phyloP scores from a whole-genome alignment of 2,329 filamentous ascomycete species.

The Parastagonospora avenae region DNA sequence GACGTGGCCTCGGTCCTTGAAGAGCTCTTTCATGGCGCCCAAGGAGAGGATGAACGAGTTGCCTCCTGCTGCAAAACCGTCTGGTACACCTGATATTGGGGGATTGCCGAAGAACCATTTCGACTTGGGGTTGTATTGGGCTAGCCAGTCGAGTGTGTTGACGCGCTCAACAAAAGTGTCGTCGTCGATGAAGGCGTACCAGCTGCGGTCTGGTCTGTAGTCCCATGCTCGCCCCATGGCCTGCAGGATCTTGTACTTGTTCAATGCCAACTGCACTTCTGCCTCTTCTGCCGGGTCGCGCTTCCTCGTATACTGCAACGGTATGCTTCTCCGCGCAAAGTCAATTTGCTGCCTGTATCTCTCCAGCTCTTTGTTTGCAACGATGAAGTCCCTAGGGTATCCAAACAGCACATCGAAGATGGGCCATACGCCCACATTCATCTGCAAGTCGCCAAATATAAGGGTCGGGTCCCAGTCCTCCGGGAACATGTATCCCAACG shows the following conservation, averaged over 20 bases:
- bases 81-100: conserved; percentile 32
- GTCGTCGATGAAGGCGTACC: conserved; percentile 65
- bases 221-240: conserved; percentile 43
- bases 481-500: conserved; percentile 26
- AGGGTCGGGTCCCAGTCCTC: conserved; percentile 44
- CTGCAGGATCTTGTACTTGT: conserved; percentile 49
- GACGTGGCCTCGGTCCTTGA: conserved; percentile 49
- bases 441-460: conserved; percentile 47
- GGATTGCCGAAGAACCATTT: conserved; percentile 59
- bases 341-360: conserved; percentile 44
- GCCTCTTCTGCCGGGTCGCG: conserved; percentile 24
- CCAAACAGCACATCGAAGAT: conserved; percentile 47
- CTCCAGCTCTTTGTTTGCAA: conserved; percentile 39
- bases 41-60: conserved; percentile 60
- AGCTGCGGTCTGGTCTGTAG: conserved; percentile 55
- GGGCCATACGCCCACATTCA: conserved; percentile 39
- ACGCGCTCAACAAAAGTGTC: conserved; percentile 63
- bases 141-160: conserved; percentile 60
- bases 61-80: conserved; percentile 59
- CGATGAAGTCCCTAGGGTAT: conserved; percentile 34
- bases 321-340: conserved; percentile 35
- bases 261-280: conserved; percentile 25
- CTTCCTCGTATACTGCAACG: conserved; percentile 27
- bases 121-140: conserved; percentile 54
- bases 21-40: conserved; percentile 52